Percentiles rank a stretch among this genome's conserved stretches.
Evolutionary conservation across 306 rosid genomes (phyloP).

Genomic region (Medicago arabica): DNA sequence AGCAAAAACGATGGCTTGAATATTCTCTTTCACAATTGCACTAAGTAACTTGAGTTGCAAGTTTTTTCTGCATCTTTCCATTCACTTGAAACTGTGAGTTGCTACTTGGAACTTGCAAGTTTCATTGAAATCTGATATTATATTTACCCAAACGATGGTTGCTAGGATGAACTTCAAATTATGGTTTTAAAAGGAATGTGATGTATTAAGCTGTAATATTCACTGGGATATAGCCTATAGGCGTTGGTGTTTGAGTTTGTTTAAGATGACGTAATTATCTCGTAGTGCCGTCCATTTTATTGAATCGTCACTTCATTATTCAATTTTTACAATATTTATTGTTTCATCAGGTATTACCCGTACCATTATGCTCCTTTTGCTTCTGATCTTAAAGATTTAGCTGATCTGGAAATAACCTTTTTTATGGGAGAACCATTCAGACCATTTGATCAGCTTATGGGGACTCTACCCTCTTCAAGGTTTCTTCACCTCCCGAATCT

Average conservation of each 20-base stretch:
- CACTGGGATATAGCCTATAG: constrained; percentile 5
- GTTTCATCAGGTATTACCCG: constrained; percentile 88
- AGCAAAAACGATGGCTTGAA: too few species aligned
- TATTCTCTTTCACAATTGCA: too few species aligned
- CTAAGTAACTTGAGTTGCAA: too few species aligned
- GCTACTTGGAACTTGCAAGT: constrained; percentile 1
- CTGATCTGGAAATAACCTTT: constrained; percentile 89
- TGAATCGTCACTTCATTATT: constrained; percentile 23
- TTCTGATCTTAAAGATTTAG: constrained; percentile 83
- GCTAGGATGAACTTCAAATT: not conserved
- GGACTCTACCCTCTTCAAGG: constrained; percentile 97
- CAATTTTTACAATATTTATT: constrained; percentile 32
- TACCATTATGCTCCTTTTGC: constrained; percentile 99
- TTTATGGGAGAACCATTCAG: constrained; percentile 87
- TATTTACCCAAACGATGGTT: constrained; percentile 23
- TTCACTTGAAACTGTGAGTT: not conserved
- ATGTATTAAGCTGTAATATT: constrained; percentile 3
- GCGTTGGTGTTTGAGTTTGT: constrained; percentile 20
- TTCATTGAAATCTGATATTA: constrained; percentile 1
- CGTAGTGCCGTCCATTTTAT: not conserved
- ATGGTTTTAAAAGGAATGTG: not conserved
- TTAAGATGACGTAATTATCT: not conserved
- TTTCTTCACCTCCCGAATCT: constrained; percentile 42
- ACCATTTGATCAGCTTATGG: constrained; percentile 99
- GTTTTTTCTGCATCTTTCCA: too few species aligned